Conservation (phyloP, 176 grass and related monocot genomes). For the Aegilops bicornis region DNA sequence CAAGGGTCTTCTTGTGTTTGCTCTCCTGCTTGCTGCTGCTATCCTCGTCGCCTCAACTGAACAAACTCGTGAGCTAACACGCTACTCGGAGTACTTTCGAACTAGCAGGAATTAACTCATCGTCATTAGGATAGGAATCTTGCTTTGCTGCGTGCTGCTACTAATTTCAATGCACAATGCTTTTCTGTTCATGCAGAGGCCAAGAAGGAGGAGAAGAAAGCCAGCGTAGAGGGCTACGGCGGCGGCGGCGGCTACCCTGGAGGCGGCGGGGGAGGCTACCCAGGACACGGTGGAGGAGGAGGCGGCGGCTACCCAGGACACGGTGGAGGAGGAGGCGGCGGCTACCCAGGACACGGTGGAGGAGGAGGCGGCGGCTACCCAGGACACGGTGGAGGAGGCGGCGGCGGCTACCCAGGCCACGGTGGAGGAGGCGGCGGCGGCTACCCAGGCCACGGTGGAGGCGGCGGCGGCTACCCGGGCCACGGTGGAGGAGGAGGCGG, state of each 20-base stretch:
- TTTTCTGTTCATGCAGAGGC: conserved; percentile 2
- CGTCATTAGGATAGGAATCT: not conserved
- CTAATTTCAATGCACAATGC: not conserved
- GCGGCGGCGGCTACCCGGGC: too few species aligned
- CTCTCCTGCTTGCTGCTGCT: conserved; percentile 41
- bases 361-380: not conserved
- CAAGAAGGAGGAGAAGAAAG: conserved; percentile 2
- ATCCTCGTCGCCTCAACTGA: conserved; percentile 46
- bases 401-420: not conserved
- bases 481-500: not conserved
- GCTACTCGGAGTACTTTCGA: not conserved
- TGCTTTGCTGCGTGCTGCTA: not conserved
- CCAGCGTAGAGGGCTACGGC: conserved; percentile 17
- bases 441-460: too few species aligned
- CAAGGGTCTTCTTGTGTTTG: conserved; percentile 43
- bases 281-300: too few species aligned
- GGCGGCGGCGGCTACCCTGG: too few species aligned
- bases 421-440: too few species aligned
- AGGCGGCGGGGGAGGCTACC: too few species aligned
- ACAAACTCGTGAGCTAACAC: conserved; percentile 34
- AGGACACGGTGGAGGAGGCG: not conserved
- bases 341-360: conserved; percentile 28
- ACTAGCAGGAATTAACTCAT: not conserved
- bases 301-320: not conserved
- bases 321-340: not conserved